Evolutionary conservation across 495 filamentous ascomycete genomes (phyloP), one percentile per base, ranked within the genome.

Genomic region (Neurospora sp.): DNA sequence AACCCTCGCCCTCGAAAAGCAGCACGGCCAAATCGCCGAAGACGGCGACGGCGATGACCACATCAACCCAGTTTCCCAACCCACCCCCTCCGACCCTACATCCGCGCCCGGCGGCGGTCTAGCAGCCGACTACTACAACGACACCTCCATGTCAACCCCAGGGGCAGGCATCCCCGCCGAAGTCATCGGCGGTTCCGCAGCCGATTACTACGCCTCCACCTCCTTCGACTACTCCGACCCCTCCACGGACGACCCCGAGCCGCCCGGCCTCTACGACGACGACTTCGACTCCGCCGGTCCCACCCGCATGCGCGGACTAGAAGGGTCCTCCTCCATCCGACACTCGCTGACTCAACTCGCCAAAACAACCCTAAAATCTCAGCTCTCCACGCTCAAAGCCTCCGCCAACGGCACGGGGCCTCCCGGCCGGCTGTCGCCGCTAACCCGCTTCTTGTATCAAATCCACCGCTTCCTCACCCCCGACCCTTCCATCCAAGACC

Each of bases 11-110:
- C 76, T 83, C 4, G 87, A 79, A 38, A 76, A 86, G 70, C 90
- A 92, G 74, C 87, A 91, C 70, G 82, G 80, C 28, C 79, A 76
- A 39, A 77, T 81, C 37, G 77, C 86, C 37, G 75, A 83, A 8
- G 77, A 78, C 15, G 73, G 70, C 2, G 28, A 36, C 2, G 48
- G 71, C 9, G 81, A 80, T 38, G 78, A 84, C 38, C 81, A 82
- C 62, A 71, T 62, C 70, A 39, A 39, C 28, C 54, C 54, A 0
- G 37, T 38, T 15, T 28, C 48, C 21, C 21, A 38, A 69, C 75
- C 48, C 24, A 70, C 43, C 73, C 37, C 54, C 74, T 71, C 69
- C 73, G 70, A 24, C 39, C 69, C 71, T 69, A 70, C 69, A 66
- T 48, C 54, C 5, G 54, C 24, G 0, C 5, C 13, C 24, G 70